These are phyloP conservation scores for Phytophthora nicotianae DNA, from an alignment of 352 stramenopile genomes.

Conservation along the genomic window DNA sequence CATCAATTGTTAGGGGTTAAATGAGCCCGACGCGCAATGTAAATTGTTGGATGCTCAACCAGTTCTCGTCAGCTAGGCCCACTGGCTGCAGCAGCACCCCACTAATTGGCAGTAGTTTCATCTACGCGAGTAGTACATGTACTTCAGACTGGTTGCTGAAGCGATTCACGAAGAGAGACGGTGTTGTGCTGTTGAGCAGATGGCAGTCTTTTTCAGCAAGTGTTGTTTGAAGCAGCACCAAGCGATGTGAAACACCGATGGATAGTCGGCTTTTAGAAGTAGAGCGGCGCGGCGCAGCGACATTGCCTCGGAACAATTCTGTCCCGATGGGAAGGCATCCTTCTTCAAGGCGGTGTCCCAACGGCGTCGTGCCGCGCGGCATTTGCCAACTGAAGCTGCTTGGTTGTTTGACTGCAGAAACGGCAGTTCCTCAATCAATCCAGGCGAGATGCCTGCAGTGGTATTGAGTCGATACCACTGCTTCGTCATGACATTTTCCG, in stretches of 20 bases:
- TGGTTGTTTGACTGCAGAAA: constrained; percentile 24
- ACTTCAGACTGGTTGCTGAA: constrained; percentile 3
- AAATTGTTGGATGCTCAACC: constrained; percentile 1
- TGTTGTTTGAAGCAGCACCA: constrained; percentile 17
- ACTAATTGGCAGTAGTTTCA: not conserved
- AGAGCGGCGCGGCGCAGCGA: not conserved
- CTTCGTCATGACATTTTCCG: constrained; percentile 18
- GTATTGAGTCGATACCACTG: constrained; percentile 15
- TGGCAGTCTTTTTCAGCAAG: constrained; percentile 30
- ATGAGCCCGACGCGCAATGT: constrained; percentile 21
- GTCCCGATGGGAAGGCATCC: constrained; percentile 2
- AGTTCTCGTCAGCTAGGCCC: not conserved
- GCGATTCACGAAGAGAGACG: constrained; percentile 17
- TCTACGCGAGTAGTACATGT: constrained; percentile 7
- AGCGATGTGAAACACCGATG: constrained; percentile 21
- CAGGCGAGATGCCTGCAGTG: constrained; percentile 11
- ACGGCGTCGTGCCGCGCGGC: not conserved
- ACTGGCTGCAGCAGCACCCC: constrained; percentile 3
- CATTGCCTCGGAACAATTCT: constrained; percentile 20
- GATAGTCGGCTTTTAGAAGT: constrained; percentile 16
- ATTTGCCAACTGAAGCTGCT: constrained; percentile 24
- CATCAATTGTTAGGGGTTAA: constrained; percentile 2
- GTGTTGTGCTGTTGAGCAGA: constrained; percentile 21
- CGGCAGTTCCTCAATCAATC: constrained; percentile 25
- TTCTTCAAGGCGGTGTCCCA: constrained; percentile 6